phyloP scores from a whole-genome alignment of 2,329 filamentous ascomycete species.

The Trichoderma pleuroti region DNA sequence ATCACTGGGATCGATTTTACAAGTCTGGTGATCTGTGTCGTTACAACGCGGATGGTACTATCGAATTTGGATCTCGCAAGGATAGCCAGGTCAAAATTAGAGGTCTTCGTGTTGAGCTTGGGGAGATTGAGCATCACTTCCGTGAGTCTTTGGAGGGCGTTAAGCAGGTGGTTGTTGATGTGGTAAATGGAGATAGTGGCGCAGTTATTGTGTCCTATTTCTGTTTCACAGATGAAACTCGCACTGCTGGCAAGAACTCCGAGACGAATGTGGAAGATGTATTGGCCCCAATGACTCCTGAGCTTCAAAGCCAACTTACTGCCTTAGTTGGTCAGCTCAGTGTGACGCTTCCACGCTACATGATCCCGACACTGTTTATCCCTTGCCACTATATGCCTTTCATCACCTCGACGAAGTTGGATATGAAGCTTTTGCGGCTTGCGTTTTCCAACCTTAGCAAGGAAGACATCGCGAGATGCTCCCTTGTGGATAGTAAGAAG shows the following conservation, averaged over 20 bases:
- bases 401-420: slow-evolving; percentile 19
- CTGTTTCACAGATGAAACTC: slow-evolving; percentile 12
- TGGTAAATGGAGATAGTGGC: slow-evolving; percentile 9
- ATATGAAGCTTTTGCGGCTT: slow-evolving; percentile 17
- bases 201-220: slow-evolving; percentile 15
- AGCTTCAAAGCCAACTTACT: slow-evolving; percentile 3
- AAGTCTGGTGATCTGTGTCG: slow-evolving; percentile 23
- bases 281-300: not conserved
- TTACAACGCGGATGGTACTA: slow-evolving; percentile 20
- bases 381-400: slow-evolving; percentile 17
- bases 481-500: slow-evolving; percentile 26
- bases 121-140: slow-evolving; percentile 21
- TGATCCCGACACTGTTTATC: slow-evolving; percentile 17
- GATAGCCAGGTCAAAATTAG: slow-evolving; percentile 26
- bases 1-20: slow-evolving; percentile 18
- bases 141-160: slow-evolving; percentile 3
- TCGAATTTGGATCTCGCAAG: slow-evolving; percentile 24
- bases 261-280: not conserved
- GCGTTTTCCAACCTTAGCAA: not conserved
- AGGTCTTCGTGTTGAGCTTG: slow-evolving; percentile 24
- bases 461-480: slow-evolving; percentile 21
- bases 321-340: slow-evolving; percentile 15
- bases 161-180: slow-evolving; percentile 17
- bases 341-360: slow-evolving; percentile 15
- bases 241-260: not conserved